A percentile compares a stretch with the other conserved stretches of the same genome.
phyloP scores from a whole-genome alignment of 805 yeast species.

The Nakazawaea ishiwadae region DNA sequence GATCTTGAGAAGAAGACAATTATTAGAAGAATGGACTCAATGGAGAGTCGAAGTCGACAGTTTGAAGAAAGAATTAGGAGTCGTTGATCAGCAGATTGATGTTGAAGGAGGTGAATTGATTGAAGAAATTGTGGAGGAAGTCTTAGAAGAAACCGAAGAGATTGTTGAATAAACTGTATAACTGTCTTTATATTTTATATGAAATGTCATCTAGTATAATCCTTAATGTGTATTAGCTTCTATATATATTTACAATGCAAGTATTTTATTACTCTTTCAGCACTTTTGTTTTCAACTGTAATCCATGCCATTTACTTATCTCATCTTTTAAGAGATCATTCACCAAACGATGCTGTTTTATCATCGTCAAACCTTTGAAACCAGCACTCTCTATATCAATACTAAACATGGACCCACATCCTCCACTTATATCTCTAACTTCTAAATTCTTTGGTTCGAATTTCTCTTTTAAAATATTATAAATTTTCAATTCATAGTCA shows the following conservation, averaged over 20 bases:
- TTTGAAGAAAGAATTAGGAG: constrained; percentile 41
- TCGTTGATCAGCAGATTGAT: constrained; percentile 42
- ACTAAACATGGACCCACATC: constrained; percentile 98
- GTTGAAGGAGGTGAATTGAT: constrained; percentile 48
- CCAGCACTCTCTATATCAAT: constrained; percentile 66
- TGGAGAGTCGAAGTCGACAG: constrained; percentile 60
- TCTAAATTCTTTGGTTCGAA: constrained; percentile 58
- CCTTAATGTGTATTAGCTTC: no score
- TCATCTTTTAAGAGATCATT: constrained; percentile 80
- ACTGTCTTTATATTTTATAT: background rate
- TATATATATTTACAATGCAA: no score
- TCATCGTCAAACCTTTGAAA: constrained; percentile 77
- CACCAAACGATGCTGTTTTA: constrained; percentile 90
- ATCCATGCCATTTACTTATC: constrained; percentile 90
- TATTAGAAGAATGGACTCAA: constrained; percentile 78
- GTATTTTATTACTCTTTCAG: constrained; percentile 19
- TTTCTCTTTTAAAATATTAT: constrained; percentile 44
- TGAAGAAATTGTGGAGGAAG: constrained; percentile 76
- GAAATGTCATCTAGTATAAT: no score
- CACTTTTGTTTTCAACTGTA: constrained; percentile 76
- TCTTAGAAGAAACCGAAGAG: constrained; percentile 69
- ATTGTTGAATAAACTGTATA: constrained; percentile 37
- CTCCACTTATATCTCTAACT: constrained; percentile 86
- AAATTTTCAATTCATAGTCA: constrained; percentile 63
- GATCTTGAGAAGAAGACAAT: constrained; percentile 75